A percentile compares a stretch with the other conserved stretches of the same genome.
Conservation (phyloP, 2,329 filamentous ascomycete species). For the Colletotrichum lindemuthianum region DNA sequence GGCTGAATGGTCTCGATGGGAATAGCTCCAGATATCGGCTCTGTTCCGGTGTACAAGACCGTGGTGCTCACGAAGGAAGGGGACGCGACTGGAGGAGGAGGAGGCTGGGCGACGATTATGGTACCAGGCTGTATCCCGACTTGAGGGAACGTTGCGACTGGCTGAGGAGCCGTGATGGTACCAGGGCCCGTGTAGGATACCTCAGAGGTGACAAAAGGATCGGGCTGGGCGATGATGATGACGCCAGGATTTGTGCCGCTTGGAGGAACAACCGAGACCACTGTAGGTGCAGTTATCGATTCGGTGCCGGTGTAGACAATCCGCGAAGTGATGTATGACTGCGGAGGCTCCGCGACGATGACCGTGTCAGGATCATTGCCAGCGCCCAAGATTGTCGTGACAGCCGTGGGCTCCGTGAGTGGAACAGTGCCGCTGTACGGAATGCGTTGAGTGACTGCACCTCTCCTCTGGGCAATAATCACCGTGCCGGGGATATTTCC, state of each 20-base stretch:
- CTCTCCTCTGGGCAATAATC: neutral
- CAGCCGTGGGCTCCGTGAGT: neutral
- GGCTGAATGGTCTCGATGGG: slow-evolving; percentile 13
- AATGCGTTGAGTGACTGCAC: neutral
- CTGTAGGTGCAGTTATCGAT: neutral
- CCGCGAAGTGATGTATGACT: neutral
- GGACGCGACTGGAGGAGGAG: neutral
- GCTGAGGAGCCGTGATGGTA: neutral
- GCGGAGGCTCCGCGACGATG: neutral
- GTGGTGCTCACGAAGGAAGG: neutral
- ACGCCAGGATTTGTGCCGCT: neutral
- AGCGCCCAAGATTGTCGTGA: neutral
- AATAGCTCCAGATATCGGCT: neutral
- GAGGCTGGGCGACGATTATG: neutral
- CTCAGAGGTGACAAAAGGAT: neutral
- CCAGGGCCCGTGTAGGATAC: slow-evolving; percentile 3
- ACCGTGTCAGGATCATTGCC: neutral
- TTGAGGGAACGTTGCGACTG: neutral
- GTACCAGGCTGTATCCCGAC: neutral
- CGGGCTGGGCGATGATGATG: neutral
- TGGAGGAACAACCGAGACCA: slow-evolving; percentile 1
- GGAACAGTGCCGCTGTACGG: neutral
- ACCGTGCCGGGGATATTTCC: neutral
- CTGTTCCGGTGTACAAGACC: neutral
- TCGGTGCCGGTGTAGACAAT: slow-evolving; percentile 13